Evolutionary conservation across 371 early-diverging fungal genomes (phyloP), one percentile per base, ranked within the genome.

Genomic region (Mortierella sp.): DNA sequence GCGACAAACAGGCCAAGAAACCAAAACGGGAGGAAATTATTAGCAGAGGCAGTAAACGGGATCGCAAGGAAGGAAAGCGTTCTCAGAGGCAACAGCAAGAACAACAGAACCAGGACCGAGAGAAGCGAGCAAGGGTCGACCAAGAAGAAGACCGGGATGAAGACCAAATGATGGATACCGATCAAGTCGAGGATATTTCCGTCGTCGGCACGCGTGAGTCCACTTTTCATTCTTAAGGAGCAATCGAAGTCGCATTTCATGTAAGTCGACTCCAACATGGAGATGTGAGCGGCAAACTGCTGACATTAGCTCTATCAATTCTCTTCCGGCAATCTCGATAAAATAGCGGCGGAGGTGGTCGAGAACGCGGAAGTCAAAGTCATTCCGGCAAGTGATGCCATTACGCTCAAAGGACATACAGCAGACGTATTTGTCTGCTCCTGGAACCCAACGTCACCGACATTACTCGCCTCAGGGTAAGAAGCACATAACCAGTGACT

Each of bases 401-500:
- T 85, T 32, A 84, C 88, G 8, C 84, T 95, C 51, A 88, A 89
- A 44, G 95, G 95, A 5, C 97, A 97, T 87, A 91, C 93, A 58
- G 90, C 91, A 46, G 93, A 93, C 81, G 92, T 96, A 71, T 93
- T 95, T 93, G 90, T 95, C 11, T 93, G 96, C 81, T 91, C 96
- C 29, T 99, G 98, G 98, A 96, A 96, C 88, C 96, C 97, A 21
- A 83, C 88, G 0, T 81, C 90, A 32, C 87, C 94, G 48, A 84
- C 87, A 24, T 82, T 95, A 46, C 82, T 98, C 18, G 98, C 98
- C n/a, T 93, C 98, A 48, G 98, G 98, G 93, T 94, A 91, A 75
- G 76, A 75, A 21, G 27, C 21, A 14, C 41, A 6, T 38, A 16
- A 63, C 35, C 16, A 63, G 16, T 21, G 0, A 7, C 0, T 63